Percentiles rank a stretch among this genome's conserved stretches.
Evolutionary conservation across 2,329 filamentous ascomycete species (phyloP).

Genomic region (Cercospora sojina): DNA sequence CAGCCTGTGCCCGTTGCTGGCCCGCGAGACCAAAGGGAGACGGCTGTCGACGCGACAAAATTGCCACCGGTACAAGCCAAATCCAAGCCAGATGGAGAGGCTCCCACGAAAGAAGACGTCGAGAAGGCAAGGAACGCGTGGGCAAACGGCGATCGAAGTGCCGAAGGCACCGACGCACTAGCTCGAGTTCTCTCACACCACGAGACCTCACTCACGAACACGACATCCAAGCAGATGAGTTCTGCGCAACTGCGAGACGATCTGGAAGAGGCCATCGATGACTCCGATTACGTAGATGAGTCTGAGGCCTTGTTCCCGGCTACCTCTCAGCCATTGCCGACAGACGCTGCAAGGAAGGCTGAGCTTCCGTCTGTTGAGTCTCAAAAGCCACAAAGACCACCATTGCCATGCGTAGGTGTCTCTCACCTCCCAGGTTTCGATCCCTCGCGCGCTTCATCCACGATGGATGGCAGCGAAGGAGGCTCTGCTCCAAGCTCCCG

Average conservation of each 20-base stretch:
- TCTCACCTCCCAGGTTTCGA: slow-evolving; percentile 51
- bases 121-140: slow-evolving; percentile 31
- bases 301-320: slow-evolving; percentile 6
- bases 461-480: slow-evolving; percentile 42
- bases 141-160: slow-evolving; percentile 32
- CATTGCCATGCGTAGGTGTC: slow-evolving; percentile 45
- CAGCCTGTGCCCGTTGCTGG: slow-evolving; percentile 21
- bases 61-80: not conserved
- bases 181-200: slow-evolving; percentile 36
- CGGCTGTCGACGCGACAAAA: slow-evolving; percentile 1
- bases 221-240: slow-evolving; percentile 17
- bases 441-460: slow-evolving; percentile 48
- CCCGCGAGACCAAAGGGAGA: slow-evolving; percentile 12
- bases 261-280: slow-evolving; percentile 27
- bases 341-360: not conserved
- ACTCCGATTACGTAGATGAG: slow-evolving; percentile 27
- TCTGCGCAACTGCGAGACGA: slow-evolving; percentile 15
- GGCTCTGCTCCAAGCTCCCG: slow-evolving; percentile 30
- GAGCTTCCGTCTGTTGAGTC: slow-evolving; percentile 20
- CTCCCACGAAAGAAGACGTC: slow-evolving; percentile 26
- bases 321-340: slow-evolving; percentile 3
- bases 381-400: slow-evolving; percentile 33
- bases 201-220: slow-evolving; percentile 24
- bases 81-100: slow-evolving; percentile 13
- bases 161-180: slow-evolving; percentile 33